Base-by-base conservation (phyloP, 352 stramenopile species). In the Pythium dissimile region DNA sequence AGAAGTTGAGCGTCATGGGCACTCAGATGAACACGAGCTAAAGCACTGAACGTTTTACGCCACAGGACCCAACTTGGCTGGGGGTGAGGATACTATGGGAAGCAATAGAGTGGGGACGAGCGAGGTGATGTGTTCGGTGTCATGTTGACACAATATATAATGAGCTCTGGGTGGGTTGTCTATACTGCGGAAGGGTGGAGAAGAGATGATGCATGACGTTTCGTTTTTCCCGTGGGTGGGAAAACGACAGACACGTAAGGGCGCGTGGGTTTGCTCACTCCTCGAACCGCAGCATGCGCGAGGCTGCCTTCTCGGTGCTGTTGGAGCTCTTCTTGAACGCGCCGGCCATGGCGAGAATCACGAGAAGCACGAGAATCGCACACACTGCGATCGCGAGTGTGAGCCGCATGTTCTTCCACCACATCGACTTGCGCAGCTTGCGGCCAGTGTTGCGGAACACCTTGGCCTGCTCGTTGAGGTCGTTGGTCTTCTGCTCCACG, bases 351-450 rank as follows among this genome's bases (percentile, higher is more conserved):
- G 83, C 77, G 27, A 94, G 76, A 51, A 92, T 77, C 30, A 94
- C 72, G 34, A 94, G 63, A 27, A 94, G 60, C 16, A 90, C 79
- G 34, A 94, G 72, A 23, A 94, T 68, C 44, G 69, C 69, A 47
- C 75, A 80, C 21, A 88, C 56, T 21, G 64, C 65, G 15, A 94
- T 77, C 24, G 76, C 56, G 30, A 94, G 74, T 52, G 73, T 92
- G 46, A 92, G 69, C 45, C 84, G 81, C 54, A 90, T 71, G 67
- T 94, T 92, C 62, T 92, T 91, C 84, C 82, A 92, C 82, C 83
- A 92, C 82, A 94, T 92, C 35, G 76, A 67, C 47, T 82, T 81
- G 39, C 79, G 78, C 43, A 94, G 59, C 55, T 90, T 89, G 42
- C 82, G 84, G 3, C 84, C 80, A 9, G 77, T 90, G 67, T 92